Evolutionary conservation across 257 asterid genomes (phyloP), one percentile per base, ranked within the genome.

Genomic region (Scutellaria baicalensis): DNA sequence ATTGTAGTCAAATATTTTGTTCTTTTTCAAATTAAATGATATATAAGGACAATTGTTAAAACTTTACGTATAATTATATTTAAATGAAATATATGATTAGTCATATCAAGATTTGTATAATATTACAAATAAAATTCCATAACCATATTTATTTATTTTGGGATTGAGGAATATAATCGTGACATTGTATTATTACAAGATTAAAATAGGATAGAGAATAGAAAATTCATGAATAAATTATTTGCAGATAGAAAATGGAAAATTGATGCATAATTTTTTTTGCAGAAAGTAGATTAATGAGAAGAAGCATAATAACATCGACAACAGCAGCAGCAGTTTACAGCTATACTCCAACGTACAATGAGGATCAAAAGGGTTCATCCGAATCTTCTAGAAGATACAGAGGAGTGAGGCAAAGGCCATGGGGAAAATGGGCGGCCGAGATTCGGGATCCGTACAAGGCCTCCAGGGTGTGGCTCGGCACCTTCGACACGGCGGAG

Each of bases 391-490:
- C 48, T 14, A 59, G 86, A 63, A 69, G 75, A n/a, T 84, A 82
- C 38, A 75, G 89, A 64, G 89, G 89, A 1, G 89, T 84, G 33
- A 27, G 89, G 60, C 83, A 66, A 54, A 70, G 89, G 57, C 89
- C 89, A 1, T 84, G 86, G 89, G 89, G 89, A 0, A 84, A 84
- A 77, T 84, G 86, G 86, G 89, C 89, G 0, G 89, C 89, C 0
- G 89, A 84, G 13, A 82, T 84, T 27, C 77, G 89, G 14, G 86
- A 84, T 6, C 89, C 89, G 0, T 50, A 62, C 79, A 79, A 74
- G 49, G 89, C 89, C 0, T 78, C 89, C 11, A 60, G 89, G 1
- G 85, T 84, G 0, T 81, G 89, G 89, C 80, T 84, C 0, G 89
- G 89, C 67, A 84, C 89, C 21, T 84, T 84, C 61, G 82, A 84